These are phyloP conservation scores for Wickerhamomyces chambardii DNA, from an alignment of 805 yeast species.

Conservation along the genomic window DNA sequence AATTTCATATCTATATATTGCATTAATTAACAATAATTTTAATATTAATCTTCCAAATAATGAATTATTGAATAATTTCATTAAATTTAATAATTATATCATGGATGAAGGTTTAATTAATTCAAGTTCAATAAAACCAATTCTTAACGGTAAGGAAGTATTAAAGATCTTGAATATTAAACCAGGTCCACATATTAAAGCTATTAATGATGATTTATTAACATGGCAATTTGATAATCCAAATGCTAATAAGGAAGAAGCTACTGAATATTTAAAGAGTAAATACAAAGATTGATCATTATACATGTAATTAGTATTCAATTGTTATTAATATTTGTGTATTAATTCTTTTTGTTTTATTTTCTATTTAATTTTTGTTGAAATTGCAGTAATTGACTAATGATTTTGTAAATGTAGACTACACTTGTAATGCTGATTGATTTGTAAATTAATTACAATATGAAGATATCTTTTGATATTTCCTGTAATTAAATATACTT, in stretches of 20 bases:
- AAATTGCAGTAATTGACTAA: too few species aligned
- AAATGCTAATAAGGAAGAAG: slow-evolving; percentile 27
- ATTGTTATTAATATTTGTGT: too few species aligned
- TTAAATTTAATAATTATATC: slow-evolving; percentile 7
- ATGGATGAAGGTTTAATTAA: slow-evolving; percentile 6
- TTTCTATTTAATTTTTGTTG: too few species aligned
- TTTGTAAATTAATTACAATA: too few species aligned
- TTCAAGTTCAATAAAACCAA: slow-evolving; percentile 46
- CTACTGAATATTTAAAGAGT: slow-evolving; percentile 16
- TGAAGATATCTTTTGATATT: too few species aligned
- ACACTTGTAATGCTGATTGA: too few species aligned
- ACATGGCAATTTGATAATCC: slow-evolving; percentile 81
- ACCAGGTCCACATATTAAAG: slow-evolving; percentile 85
- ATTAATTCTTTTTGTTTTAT: too few species aligned
- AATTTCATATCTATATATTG: slow-evolving; percentile 19
- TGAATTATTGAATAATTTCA: slow-evolving; percentile 20
- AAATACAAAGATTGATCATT: too few species aligned
- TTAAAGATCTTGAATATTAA: slow-evolving; percentile 39
- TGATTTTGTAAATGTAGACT: too few species aligned
- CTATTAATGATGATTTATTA: slow-evolving; percentile 43
- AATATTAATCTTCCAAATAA: slow-evolving; percentile 19
- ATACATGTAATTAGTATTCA: too few species aligned
- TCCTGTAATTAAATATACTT: too few species aligned
- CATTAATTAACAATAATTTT: slow-evolving; percentile 4
- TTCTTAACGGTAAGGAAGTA: slow-evolving; percentile 71